These are phyloP conservation scores for Rosellinia necatrix DNA, from an alignment of 2,329 filamentous ascomycete genomes.

Conservation along the genomic window DNA sequence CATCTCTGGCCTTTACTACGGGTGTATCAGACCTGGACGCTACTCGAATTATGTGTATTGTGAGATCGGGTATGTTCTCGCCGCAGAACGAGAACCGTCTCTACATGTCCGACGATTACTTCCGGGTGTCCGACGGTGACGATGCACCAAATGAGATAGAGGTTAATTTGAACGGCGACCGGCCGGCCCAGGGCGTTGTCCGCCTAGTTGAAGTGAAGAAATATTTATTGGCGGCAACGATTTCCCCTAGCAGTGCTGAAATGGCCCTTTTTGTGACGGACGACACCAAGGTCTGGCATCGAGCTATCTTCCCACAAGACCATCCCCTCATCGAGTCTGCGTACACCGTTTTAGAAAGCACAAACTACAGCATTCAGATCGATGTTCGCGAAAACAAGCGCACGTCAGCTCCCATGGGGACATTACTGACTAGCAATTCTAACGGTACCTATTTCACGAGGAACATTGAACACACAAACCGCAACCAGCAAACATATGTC, in stretches of 20 bases:
- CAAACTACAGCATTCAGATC: slow-evolving; percentile 96
- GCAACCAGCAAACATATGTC: slow-evolving; percentile 74
- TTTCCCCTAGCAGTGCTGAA: slow-evolving; percentile 80
- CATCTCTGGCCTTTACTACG: slow-evolving; percentile 72
- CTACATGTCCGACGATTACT: slow-evolving; percentile 82
- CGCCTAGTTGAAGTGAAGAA: slow-evolving; percentile 85
- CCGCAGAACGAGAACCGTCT: slow-evolving; percentile 77
- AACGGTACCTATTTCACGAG: slow-evolving; percentile 95
- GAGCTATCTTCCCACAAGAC: slow-evolving; percentile 82
- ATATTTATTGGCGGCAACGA: slow-evolving; percentile 82
- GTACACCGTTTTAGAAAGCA: slow-evolving; percentile 94
- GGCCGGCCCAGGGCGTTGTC: slow-evolving; percentile 77
- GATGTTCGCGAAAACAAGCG: slow-evolving; percentile 78
- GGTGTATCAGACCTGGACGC: slow-evolving; percentile 68
- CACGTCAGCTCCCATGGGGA: slow-evolving; percentile 74
- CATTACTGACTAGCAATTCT: slow-evolving; percentile 93
- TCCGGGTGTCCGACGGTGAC: slow-evolving; percentile 57
- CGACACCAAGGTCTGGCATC: slow-evolving; percentile 85
- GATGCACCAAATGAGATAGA: slow-evolving; percentile 67
- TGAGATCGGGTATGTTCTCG: slow-evolving; percentile 71
- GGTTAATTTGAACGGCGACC: slow-evolving; percentile 73
- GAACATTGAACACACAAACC: slow-evolving; percentile 91
- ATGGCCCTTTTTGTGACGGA: slow-evolving; percentile 89
- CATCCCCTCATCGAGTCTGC: slow-evolving; percentile 82
- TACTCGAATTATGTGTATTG: slow-evolving; percentile 79